Evolutionary conservation across 176 grass and related monocot genomes (phyloP), one percentile per base, ranked within the genome.

Genomic region (Chloris gayana): DNA sequence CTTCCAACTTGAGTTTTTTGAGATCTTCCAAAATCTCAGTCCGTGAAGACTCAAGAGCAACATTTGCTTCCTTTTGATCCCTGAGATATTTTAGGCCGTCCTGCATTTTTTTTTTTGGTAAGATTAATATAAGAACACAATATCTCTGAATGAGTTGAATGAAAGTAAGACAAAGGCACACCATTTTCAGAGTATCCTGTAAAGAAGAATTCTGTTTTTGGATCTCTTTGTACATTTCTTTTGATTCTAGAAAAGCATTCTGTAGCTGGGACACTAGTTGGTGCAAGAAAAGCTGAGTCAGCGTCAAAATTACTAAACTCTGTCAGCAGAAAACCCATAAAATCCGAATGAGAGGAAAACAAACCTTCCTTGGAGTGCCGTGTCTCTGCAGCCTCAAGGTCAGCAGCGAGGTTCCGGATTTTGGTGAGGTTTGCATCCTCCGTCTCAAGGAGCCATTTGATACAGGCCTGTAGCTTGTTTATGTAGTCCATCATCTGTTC

Each of bases 401-500:
- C 59, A 54, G 14, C 79, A 44, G 35, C 76, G 69, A 94, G 81
- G 34, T 76, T 91, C 29, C 38, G 32, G 4, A 84, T 83, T 64
- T 91, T 86, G 15, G 73, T 63, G 10, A 91, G 76, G 59, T 89
- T 75, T 21, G 42, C 32, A 27, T 94, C 89, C 51, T 94, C 89
- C 70, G 63, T 76, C 26, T 94, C 89, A 24, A 89, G 87, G 11
- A 91, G 22, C 88, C 92, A 91, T 61, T 81, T 94, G 38, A 91
- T 87, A 62, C 92, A 94, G 70, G 86, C 80, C n/a, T 86, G 72
- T 22, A 94, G 73, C 62, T 94, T 94, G 72, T 91, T 94, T 29
- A 94, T 94, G 82, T 94, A 94, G 14, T 91, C 92, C 18, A 85
- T 79, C 92, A 94, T 94, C 37, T 94, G 92, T 76, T 94, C 92